Evolutionary conservation across 169 alveolate species (phyloP).

Genomic region (Cryptosporidium tyzzeri): DNA sequence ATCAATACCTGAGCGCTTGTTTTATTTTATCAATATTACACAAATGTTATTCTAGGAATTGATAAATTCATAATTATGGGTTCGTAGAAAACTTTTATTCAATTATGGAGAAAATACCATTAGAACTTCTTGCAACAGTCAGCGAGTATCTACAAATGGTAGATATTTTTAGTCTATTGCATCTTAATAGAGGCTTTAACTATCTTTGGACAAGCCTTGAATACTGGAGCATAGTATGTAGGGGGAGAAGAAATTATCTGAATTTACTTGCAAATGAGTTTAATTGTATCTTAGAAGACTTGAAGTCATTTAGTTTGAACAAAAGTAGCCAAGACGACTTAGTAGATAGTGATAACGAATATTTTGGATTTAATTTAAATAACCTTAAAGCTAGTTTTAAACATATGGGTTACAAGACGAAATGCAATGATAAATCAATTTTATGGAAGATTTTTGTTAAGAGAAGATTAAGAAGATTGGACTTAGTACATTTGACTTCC

Average conservation of each 20-base stretch:
- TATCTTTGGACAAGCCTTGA: constrained; percentile 20
- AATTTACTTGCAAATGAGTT: constrained; percentile 13
- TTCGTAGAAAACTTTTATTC: background rate
- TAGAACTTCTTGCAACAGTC: constrained; percentile 33
- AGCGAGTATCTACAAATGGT: constrained; percentile 25
- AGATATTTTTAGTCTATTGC: constrained; percentile 25
- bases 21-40: background rate
- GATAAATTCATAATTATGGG: background rate
- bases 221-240: constrained; percentile 26
- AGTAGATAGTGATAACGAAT: background rate
- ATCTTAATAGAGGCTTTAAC: constrained; percentile 8
- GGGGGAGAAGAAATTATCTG: background rate
- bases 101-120: constrained; percentile 28
- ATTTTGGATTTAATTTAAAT: background rate
- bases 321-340: background rate
- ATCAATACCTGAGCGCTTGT: background rate
- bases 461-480: background rate
- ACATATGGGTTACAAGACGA: background rate
- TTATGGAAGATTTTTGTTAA: constrained; percentile 5
- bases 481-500: background rate
- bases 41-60: background rate
- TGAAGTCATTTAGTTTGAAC: background rate
- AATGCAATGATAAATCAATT: background rate
- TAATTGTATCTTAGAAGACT: background rate
- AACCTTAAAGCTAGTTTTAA: background rate